Conservation (phyloP, 2,329 filamentous ascomycete genomes). For the Trichoderma koningii region DNA sequence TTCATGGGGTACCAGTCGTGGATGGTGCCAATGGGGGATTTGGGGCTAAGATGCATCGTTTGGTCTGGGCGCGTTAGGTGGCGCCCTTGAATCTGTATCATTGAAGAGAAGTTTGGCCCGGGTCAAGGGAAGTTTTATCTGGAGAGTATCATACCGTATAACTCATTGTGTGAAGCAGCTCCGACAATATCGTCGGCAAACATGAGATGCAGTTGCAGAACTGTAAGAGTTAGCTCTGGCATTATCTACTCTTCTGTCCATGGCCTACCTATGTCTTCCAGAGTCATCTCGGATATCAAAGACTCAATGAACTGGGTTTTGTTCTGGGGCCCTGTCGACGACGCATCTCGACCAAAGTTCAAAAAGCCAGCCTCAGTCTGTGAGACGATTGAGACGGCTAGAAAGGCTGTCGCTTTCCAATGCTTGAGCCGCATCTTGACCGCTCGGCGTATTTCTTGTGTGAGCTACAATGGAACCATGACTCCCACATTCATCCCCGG, state of each 20-base stretch:
- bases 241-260: background rate
- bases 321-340: background rate
- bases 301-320: slow-evolving; percentile 21
- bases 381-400: background rate
- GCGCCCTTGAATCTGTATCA: slow-evolving; percentile 42
- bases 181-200: slow-evolving; percentile 26
- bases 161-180: slow-evolving; percentile 23
- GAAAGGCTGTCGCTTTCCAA: slow-evolving; percentile 6
- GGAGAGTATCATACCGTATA: background rate
- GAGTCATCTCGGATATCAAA: slow-evolving; percentile 22
- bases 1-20: slow-evolving; percentile 28
- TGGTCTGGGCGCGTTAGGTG: background rate
- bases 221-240: background rate
- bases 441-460: background rate
- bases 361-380: slow-evolving; percentile 1
- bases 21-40: slow-evolving; percentile 20
- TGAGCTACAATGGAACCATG: background rate
- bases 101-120: slow-evolving; percentile 42
- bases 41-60: slow-evolving; percentile 26
- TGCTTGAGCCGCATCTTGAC: slow-evolving; percentile 9
- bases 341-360: slow-evolving; percentile 3
- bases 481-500: background rate
- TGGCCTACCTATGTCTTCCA: slow-evolving; percentile 16
- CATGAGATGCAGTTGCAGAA: slow-evolving; percentile 26
- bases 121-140: slow-evolving; percentile 36